Evolutionary conservation across 2,329 filamentous ascomycete species (phyloP).

Genomic region (Cadophora gregata): DNA sequence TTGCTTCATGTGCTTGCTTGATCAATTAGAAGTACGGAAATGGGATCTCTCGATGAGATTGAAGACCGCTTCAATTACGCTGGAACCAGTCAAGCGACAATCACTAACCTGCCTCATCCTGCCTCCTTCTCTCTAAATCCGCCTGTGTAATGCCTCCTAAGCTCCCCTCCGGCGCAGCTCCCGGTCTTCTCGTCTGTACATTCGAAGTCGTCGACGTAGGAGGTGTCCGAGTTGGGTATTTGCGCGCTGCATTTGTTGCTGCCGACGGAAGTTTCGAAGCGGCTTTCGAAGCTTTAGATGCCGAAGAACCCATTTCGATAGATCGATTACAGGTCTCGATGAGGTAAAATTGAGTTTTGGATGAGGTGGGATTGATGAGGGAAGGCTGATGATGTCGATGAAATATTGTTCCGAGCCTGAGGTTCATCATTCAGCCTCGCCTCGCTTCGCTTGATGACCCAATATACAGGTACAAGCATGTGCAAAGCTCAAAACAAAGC

Average conservation of each 20-base stretch:
- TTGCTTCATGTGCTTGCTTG: background rate
- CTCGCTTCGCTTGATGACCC: background rate
- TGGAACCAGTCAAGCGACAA: background rate
- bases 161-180: slow-evolving; percentile 11
- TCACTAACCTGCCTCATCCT: slow-evolving; percentile 30
- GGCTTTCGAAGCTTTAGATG: slow-evolving; percentile 38
- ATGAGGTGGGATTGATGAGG: background rate
- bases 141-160: slow-evolving; percentile 28
- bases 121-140: slow-evolving; percentile 6
- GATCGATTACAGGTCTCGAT: background rate
- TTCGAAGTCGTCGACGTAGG: slow-evolving; percentile 25
- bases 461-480: too few species aligned
- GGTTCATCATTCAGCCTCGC: slow-evolving; percentile 15
- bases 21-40: background rate
- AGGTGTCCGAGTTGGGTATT: slow-evolving; percentile 42
- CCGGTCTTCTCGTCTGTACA: slow-evolving; percentile 15
- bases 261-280: slow-evolving; percentile 32
- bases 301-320: slow-evolving; percentile 37
- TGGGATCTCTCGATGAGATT: too few species aligned
- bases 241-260: slow-evolving; percentile 35
- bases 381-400: slow-evolving; percentile 17
- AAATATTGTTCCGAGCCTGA: background rate
- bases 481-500: too few species aligned
- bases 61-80: background rate
- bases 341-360: background rate